These are phyloP conservation scores for Neostapfia colusana DNA, from an alignment of 176 grass and related monocot genomes.

Conservation along the genomic window DNA sequence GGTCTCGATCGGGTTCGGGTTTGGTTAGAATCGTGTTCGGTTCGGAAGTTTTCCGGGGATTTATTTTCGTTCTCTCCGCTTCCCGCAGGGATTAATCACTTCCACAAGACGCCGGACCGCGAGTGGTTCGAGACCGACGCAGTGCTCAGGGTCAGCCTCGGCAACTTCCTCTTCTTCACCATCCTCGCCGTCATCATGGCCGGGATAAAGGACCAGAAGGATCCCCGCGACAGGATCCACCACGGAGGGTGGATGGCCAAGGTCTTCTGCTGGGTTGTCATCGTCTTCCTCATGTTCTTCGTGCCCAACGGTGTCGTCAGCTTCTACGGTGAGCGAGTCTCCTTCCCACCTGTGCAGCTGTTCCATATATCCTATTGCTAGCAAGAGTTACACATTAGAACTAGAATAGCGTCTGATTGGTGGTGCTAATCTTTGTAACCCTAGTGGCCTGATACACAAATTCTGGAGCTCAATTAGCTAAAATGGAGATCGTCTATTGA, in stretches of 20 bases:
- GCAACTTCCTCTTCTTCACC: conserved; percentile 98
- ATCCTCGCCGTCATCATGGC: conserved; percentile 86
- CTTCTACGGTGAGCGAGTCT: conserved; percentile 67
- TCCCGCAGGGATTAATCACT: conserved; percentile 94
- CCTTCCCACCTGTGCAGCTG: neutral
- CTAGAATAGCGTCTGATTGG: neutral
- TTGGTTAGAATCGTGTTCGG: neutral
- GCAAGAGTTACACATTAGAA: neutral
- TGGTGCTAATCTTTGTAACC: neutral
- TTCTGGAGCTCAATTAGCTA: neutral
- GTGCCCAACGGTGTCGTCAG: conserved; percentile 89
- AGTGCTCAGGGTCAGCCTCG: conserved; percentile 93
- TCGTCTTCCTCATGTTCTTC: conserved; percentile 97
- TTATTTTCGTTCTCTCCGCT: neutral
- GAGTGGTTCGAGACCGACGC: conserved; percentile 99
- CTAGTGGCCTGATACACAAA: neutral
- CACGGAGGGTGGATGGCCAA: conserved; percentile 98
- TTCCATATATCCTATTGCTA: neutral
- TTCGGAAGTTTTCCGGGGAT: neutral
- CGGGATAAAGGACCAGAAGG: conserved; percentile 99
- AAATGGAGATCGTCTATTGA: neutral
- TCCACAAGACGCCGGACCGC: conserved; percentile 85
- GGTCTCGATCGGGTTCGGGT: neutral
- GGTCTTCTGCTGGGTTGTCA: conserved; percentile 83
- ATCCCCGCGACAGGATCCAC: conserved; percentile 90